Evolutionary conservation across 805 yeast species (phyloP), one percentile per base, ranked within the genome.

Genomic region (Candida lessepsii): DNA sequence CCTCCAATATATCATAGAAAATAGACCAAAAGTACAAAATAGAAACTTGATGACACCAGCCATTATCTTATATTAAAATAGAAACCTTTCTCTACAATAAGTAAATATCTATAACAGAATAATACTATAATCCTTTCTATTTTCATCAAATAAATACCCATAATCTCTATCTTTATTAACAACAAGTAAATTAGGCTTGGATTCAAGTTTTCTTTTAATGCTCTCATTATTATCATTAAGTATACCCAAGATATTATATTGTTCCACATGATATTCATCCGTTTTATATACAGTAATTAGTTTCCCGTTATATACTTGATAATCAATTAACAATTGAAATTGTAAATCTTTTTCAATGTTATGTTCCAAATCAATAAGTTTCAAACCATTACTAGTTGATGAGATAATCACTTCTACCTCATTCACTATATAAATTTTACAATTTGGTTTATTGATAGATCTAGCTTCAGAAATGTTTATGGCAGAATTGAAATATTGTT

Each of bases 111-210:
- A 28, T 16, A 35, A 24, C 21, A 33, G 38, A 26, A 73, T 54
- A 11, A 71, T 61, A 19, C 58, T 46, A 47, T 71, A 73, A 37
- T 65, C 60, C 44, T 63, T 69, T 36, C 55, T 66, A 18, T 65
- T 51, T 7, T 53, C 46, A 45, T 73, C 78, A 25, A 75, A 44
- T 11, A 76, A 43, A 43, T 73, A 68, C 5, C 69, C 74, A 29
- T 59, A 53, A 0, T 57, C 43, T 18, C 58, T 51, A 3, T 43
- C 26, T 2, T 43, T 42, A n/a, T 61, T 69, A n/a, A 65, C 45
- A 0, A 70, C 50, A 30, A 73, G 27, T 34, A 52, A 51, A 4
- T 27, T 29, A 7, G 45, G 41, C 9, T 20, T 39, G 8, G 37
- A 25, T 4, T 39, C 37, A 4, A 25, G 16, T 11, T 13, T 23